Conservation (phyloP, 106 monocot genomes). For the Apostasia shenzhenica region DNA sequence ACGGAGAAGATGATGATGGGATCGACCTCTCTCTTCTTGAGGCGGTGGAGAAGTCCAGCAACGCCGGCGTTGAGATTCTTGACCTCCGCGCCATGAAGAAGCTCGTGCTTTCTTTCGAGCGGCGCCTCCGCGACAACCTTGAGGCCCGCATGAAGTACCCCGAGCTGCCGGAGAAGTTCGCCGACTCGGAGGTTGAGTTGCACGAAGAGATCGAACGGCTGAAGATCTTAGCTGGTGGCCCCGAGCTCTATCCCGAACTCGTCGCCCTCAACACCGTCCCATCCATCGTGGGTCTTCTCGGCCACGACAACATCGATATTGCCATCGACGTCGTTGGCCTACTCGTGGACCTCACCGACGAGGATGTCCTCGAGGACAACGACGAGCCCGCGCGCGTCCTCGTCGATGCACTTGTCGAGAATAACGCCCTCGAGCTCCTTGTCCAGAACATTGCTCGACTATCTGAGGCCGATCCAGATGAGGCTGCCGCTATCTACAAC, state of each 20-base stretch:
- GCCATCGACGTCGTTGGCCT: conserved; percentile 74
- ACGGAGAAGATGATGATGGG: neutral
- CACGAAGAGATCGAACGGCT: conserved; percentile 77
- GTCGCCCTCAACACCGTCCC: conserved; percentile 66
- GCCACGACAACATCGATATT: conserved; percentile 85
- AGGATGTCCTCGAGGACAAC: conserved; percentile 74
- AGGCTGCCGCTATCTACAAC: conserved; percentile 69
- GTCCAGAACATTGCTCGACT: conserved; percentile 77
- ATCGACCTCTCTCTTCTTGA: conserved; percentile 88
- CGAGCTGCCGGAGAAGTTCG: conserved; percentile 74
- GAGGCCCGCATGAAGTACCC: conserved; percentile 90
- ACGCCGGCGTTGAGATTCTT: conserved; percentile 49
- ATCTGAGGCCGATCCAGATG: conserved; percentile 84
- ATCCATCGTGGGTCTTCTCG: conserved; percentile 61
- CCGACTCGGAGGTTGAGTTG: conserved; percentile 93
- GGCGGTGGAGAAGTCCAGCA: conserved; percentile 57
- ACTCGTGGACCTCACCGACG: conserved; percentile 79
- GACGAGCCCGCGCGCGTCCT: conserved; percentile 60
- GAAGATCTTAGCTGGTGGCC: conserved; percentile 69
- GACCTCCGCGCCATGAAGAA: conserved; percentile 76
- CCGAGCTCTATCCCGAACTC: conserved; percentile 86
- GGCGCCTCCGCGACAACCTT: conserved; percentile 88
- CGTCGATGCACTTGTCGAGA: conserved; percentile 74
- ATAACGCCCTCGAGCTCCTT: conserved; percentile 78
- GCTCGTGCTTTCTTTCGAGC: conserved; percentile 90